Evolutionary conservation across 176 grass and related monocot species (phyloP).

Genomic region (Rhynchospora pubera): DNA sequence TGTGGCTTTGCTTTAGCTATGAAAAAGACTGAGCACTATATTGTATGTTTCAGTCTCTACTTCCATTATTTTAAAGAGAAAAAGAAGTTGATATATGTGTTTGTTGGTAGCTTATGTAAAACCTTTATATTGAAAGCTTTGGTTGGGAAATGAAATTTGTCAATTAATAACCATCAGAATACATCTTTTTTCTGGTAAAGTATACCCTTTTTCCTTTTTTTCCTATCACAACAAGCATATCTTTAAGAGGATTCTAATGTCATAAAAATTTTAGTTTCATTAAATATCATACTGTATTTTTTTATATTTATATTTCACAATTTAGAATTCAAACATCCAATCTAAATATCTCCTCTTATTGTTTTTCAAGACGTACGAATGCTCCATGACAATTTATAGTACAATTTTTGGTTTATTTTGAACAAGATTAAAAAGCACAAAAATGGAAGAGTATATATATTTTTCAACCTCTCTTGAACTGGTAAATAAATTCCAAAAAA

Average conservation of each 20-base stretch:
- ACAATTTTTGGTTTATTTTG: not conserved
- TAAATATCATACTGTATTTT: no score
- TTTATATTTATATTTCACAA: no score
- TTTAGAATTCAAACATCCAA: no score
- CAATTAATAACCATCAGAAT: not conserved
- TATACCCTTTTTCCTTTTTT: not conserved
- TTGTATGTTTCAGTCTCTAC: not conserved
- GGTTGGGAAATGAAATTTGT: not conserved
- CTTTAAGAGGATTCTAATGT: not conserved
- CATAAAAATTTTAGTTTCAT: no score
- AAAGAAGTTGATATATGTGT: not conserved
- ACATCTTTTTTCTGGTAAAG: not conserved
- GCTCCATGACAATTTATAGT: not conserved
- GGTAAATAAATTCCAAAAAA: not conserved
- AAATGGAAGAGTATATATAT: no score
- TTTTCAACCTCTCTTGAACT: not conserved
- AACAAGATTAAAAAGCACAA: not conserved
- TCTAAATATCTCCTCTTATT: no score
- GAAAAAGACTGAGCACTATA: not conserved
- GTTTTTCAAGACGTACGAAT: not conserved
- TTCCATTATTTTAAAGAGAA: not conserved
- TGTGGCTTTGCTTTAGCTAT: not conserved
- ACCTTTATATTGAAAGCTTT: slow-evolving; percentile 5
- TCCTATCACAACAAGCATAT: not conserved
- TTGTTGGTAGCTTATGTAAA: not conserved